Evolutionary conservation across 2,329 filamentous ascomycete species (phyloP), one percentile per base, ranked within the genome.

Genomic region (Sporothrix globosa): DNA sequence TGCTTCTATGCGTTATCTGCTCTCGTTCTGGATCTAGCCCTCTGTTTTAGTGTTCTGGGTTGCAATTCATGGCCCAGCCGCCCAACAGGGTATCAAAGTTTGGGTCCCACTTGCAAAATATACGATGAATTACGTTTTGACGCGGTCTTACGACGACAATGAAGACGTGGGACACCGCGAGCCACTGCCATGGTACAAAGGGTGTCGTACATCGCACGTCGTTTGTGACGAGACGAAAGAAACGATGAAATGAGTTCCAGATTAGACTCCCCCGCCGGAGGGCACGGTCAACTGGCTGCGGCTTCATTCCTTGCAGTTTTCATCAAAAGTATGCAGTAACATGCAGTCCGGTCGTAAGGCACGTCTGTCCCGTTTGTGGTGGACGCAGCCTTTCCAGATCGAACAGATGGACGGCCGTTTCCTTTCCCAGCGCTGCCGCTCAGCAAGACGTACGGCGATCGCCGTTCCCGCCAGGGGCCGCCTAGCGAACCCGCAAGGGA

Each of bases 81-180:
- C n/a, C n/a, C n/a, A n/a, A n/a, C n/a, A n/a, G n/a, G 27, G 5
- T 4, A 30, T 30, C 27, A 30, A 30, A 30, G 27, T 30, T 3
- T 30, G 3, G 3, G 27, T 4, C 27, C 5, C 27, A 30, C 27
- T 30, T 30, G 27, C 27, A 30, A 30, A 30, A 4, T 0, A 30
- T 30, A 3, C 3, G 27, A 30, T 30, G 27, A 30, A 30, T 30
- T 30, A 30, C 27, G 21, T 27, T 34, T 46, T 13, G 58, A 46
- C 58, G 30, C 48, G 48, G 53, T 67, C 48, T 66, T 66, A 66
- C 61, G 44, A 67, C 63, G 58, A 61, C 13, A 52, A 67, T 24
- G 46, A 46, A 52, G 46, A 39, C 13, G 41, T 1, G 27, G 27
- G 24, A 13, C 17, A 30, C 27, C 63, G 48, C 27, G 46, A 41